Base-by-base conservation (phyloP, 2,329 filamentous ascomycete genomes). In the Fusarium ambrosium region DNA sequence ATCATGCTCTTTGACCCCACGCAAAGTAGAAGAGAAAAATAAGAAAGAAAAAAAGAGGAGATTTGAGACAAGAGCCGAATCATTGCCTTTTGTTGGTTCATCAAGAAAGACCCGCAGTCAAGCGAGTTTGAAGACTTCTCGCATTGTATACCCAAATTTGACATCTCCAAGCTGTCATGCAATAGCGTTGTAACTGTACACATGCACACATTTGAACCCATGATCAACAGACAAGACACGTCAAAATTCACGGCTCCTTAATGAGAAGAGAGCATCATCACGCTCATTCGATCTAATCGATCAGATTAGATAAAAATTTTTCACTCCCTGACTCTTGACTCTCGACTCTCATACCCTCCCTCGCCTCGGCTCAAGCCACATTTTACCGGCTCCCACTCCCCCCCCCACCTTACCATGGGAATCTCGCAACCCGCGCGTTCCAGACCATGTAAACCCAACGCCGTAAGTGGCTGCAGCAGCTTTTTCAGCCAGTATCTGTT, bases 291-390 rank as follows among this genome's bases (percentile, higher is more conserved):
- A 75, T 73, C 73, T 75, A 71, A 75, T 75, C 73, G 64, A 76
- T 76, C 74, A 70, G 74, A 76, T 76, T 77, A 76, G 74, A 76
- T 76, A 73, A 77, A 75, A 61, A 62, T 45, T 64, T 74, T 61
- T 64, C 66, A 32, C 53, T 62, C 16, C 34, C n/a, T 56, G 43
- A 24, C 16, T 36, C 16, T 36, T 53, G 27, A 53, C 48, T 53
- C 22, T 41, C 32, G 11, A 32, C 29, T 32, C 29, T 32, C 29
- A 32, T 32, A 32, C 43, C 24, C 55, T 63, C 27, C 45, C 22
- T 32, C 48, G 53, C 24, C 65, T 53, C 27, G 48, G 43, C 58
- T 53, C 48, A 53, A 53, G 48, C 48, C 48, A 29, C 48, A 27
- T 24, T 53, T 27, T 24, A 16, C 48, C 27, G 34, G 36, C 60